phyloP scores from a whole-genome alignment of 495 filamentous ascomycete species.

The Penicillium simplicissimum region DNA sequence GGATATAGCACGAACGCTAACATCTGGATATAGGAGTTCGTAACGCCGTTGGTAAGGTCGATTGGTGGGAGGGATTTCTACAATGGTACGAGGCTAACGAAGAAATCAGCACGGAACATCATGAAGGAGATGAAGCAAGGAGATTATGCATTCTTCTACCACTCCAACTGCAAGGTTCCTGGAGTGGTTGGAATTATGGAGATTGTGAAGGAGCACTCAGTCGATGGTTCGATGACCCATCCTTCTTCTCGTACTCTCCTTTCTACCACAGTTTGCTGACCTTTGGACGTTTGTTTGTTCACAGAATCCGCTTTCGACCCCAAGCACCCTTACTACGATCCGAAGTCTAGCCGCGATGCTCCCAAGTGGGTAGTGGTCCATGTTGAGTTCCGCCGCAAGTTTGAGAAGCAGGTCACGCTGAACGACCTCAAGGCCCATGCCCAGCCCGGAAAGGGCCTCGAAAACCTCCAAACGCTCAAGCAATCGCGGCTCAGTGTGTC shows the following conservation, averaged over 20 bases:
- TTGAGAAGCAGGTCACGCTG: constrained; percentile 68
- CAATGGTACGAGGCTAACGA: constrained; percentile 19
- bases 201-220: constrained; percentile 77
- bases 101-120: constrained; percentile 69
- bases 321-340: constrained; percentile 78
- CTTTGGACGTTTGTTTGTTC: neutral
- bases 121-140: constrained; percentile 88
- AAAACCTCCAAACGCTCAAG: constrained; percentile 80
- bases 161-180: constrained; percentile 90
- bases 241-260: neutral
- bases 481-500: constrained; percentile 81
- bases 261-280: constrained; percentile 8
- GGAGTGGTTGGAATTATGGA: constrained; percentile 94
- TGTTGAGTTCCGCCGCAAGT: constrained; percentile 81
- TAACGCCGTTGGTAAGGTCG: constrained; percentile 52
- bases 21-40: constrained; percentile 50
- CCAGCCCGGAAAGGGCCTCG: constrained; percentile 62
- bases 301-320: constrained; percentile 75
- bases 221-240: constrained; percentile 61
- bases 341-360: constrained; percentile 67
- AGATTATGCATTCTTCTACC: constrained; percentile 95
- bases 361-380: constrained; percentile 90
- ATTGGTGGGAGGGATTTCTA: neutral
- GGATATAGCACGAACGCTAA: constrained; percentile 19
- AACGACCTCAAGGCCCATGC: constrained; percentile 68